Evolutionary conservation across 306 rosid genomes (phyloP).

Genomic region (Sechiopsis laciniata): DNA sequence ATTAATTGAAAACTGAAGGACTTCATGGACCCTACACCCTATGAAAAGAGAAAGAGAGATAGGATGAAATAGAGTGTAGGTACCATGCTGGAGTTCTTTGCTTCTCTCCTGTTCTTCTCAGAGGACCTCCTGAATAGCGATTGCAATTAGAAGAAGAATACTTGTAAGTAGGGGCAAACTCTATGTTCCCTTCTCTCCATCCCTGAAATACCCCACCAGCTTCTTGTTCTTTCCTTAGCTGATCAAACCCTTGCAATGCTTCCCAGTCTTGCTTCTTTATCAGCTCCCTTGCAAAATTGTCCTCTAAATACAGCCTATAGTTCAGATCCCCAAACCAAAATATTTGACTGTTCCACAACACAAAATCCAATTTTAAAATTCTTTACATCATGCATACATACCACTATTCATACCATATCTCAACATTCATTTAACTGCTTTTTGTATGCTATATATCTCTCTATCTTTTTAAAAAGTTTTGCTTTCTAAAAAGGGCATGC

Average conservation of each 20-base stretch:
- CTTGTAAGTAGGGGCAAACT: constrained; percentile 88
- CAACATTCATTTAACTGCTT: background rate
- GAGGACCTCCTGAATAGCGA: constrained; percentile 63
- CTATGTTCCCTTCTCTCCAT: constrained; percentile 84
- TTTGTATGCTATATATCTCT: background rate
- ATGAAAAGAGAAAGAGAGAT: background rate
- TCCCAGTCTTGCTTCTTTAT: constrained; percentile 76
- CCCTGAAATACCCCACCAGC: constrained; percentile 79
- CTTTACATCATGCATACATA: too few relatives aligned
- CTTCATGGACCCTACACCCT: background rate
- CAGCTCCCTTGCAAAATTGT: constrained; percentile 59
- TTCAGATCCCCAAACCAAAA: constrained; percentile 97
- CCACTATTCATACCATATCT: background rate
- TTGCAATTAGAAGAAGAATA: constrained; percentile 55
- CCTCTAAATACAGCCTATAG: constrained; percentile 86
- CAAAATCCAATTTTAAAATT: background rate
- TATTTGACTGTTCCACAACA: constrained; percentile 63
- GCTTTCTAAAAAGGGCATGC: too few relatives aligned
- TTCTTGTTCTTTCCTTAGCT: constrained; percentile 64
- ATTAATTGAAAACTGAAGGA: background rate
- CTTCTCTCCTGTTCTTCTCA: constrained; percentile 66
- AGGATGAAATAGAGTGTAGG: constrained; percentile 3
- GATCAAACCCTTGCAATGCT: constrained; percentile 74
- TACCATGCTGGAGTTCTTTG: constrained; percentile 98
- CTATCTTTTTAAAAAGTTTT: too few relatives aligned